A percentile compares a stretch with the other conserved stretches of the same genome.
Evolutionary conservation across 441 rosid genomes (phyloP).

Genomic region (Erodium chrysanthum): DNA sequence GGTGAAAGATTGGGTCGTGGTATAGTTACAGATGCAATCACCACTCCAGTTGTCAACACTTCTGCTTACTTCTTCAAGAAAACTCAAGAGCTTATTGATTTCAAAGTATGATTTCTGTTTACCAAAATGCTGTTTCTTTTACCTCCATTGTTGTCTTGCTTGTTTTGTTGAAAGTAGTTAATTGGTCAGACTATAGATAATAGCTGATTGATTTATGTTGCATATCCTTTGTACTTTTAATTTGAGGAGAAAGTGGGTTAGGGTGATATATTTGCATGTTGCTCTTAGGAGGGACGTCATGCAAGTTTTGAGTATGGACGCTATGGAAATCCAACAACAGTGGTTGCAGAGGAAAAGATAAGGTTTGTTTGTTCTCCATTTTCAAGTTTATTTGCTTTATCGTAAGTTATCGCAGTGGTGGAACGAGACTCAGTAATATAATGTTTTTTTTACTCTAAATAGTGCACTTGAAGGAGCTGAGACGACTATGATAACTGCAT

Average conservation of each 20-base stretch:
- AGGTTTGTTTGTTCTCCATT: constrained; percentile 34
- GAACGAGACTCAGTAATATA: constrained; percentile 3
- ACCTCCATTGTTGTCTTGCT: background rate
- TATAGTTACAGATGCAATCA: constrained; percentile 87
- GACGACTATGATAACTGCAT: constrained; percentile 84
- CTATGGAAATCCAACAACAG: constrained; percentile 95
- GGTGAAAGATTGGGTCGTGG: constrained; percentile 96
- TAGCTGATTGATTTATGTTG: background rate
- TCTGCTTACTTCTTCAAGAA: constrained; percentile 85
- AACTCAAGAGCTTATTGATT: constrained; percentile 74
- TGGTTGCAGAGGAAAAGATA: constrained; percentile 66
- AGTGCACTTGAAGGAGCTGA: constrained; percentile 98
- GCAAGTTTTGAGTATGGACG: constrained; percentile 90
- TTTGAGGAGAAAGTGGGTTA: background rate
- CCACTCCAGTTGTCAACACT: constrained; percentile 89
- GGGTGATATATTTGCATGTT: background rate
- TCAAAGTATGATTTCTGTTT: constrained; percentile 43
- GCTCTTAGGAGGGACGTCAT: constrained; percentile 58
- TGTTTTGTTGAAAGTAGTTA: background rate
- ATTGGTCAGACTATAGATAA: background rate
- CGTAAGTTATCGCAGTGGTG: background rate
- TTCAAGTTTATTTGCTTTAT: background rate
- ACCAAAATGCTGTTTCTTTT: background rate
- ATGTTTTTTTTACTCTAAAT: constrained; percentile 6
- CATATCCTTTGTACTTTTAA: too few relatives aligned